A percentile compares a stretch with the other conserved stretches of the same genome.
Conservation (phyloP, 2,329 filamentous ascomycete genomes). For the Apiospora koreana region DNA sequence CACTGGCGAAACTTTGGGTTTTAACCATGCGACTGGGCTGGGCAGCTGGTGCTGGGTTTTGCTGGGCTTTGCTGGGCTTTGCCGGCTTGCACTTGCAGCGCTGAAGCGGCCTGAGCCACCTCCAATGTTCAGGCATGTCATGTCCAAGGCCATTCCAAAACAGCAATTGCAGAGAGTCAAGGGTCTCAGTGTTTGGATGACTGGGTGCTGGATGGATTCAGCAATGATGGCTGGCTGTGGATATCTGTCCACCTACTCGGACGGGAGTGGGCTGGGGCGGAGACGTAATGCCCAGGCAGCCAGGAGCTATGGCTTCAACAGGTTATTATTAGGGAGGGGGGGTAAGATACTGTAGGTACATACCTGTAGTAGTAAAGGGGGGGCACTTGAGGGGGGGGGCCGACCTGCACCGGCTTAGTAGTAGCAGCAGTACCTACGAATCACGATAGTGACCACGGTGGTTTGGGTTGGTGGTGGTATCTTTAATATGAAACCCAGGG, state of each 20-base stretch:
- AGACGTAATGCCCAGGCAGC: not conserved
- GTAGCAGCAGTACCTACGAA: too few relatives aligned
- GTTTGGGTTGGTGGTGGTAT: slow-evolving; percentile 6
- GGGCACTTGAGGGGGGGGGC: not conserved
- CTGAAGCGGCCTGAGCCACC: not conserved
- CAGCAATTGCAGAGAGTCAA: not conserved
- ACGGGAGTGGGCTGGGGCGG: not conserved
- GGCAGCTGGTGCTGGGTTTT: too few relatives aligned
- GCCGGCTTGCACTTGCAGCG: not conserved
- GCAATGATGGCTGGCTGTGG: not conserved
- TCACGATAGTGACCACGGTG: too few relatives aligned
- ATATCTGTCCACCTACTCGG: not conserved
- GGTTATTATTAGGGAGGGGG: not conserved
- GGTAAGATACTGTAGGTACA: too few relatives aligned
- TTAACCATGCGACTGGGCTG: not conserved
- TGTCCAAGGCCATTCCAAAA: not conserved
- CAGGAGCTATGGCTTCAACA: not conserved
- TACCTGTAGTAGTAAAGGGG: not conserved
- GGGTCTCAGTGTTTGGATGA: not conserved
- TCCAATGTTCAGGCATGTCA: not conserved
- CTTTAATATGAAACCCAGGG: slow-evolving; percentile 11
- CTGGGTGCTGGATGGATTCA: not conserved
- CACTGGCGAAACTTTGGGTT: not conserved
- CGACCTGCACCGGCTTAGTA: too few relatives aligned
- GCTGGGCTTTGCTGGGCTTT: too few relatives aligned